phyloP scores from a whole-genome alignment of 495 filamentous ascomycete genomes.

The Talaromyces stipitatus region DNA sequence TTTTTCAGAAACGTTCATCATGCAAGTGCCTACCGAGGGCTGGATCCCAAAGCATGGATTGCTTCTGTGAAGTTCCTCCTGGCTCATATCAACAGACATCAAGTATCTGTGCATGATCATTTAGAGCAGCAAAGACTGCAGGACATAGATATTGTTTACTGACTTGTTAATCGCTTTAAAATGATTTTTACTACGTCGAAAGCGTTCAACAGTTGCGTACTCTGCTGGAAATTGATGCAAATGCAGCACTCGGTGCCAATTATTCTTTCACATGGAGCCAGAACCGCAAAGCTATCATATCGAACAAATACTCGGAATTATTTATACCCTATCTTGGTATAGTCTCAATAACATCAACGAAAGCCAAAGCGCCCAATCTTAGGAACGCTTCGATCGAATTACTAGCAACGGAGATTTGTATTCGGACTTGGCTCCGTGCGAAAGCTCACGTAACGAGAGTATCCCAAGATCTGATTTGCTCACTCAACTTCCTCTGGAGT shows the following conservation, averaged over 20 bases:
- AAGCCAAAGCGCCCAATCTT: too few relatives aligned
- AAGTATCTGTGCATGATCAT: slow-evolving; percentile 12
- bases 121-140: slow-evolving; percentile 26
- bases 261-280: slow-evolving; percentile 25
- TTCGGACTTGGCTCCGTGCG: background rate
- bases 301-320: slow-evolving; percentile 8
- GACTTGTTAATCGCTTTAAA: slow-evolving; percentile 28
- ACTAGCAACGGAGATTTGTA: too few relatives aligned
- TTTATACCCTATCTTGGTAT: slow-evolving; percentile 31
- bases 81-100: slow-evolving; percentile 30
- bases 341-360: slow-evolving; percentile 22
- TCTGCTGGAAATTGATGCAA: slow-evolving; percentile 21
- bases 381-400: too few relatives aligned
- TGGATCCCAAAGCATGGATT: slow-evolving; percentile 45
- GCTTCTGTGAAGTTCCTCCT: slow-evolving; percentile 36
- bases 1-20: slow-evolving; percentile 24
- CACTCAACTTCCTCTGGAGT: background rate
- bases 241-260: slow-evolving; percentile 20
- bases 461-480: background rate
- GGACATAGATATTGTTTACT: slow-evolving; percentile 15
- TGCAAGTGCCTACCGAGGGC: slow-evolving; percentile 36
- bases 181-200: slow-evolving; percentile 20
- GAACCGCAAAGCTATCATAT: background rate
- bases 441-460: background rate
- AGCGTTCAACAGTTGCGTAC: slow-evolving; percentile 27